Conservation (phyloP, 306 rosid genomes). For the Benincasa hispida region DNA sequence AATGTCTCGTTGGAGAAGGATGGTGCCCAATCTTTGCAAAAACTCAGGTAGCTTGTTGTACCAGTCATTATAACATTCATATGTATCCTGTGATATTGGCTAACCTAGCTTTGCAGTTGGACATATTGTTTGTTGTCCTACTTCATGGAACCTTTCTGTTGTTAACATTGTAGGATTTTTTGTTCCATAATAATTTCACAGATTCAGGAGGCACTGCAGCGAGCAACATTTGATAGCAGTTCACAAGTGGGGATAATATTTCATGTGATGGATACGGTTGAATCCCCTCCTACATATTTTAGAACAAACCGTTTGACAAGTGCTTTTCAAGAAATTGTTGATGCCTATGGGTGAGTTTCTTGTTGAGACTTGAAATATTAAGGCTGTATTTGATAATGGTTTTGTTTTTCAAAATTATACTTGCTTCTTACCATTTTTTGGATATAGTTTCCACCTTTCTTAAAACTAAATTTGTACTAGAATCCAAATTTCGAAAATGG, state of each 20-base stretch:
- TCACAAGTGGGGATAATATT: conserved; percentile 95
- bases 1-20: conserved; percentile 98
- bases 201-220: conserved; percentile 89
- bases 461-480: background rate
- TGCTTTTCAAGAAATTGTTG: conserved; percentile 95
- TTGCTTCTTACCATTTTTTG: background rate
- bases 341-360: conserved; percentile 89
- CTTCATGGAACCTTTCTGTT: conserved; percentile 1
- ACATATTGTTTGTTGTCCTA: background rate
- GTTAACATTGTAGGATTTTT: background rate
- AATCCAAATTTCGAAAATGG: background rate
- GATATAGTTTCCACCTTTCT: background rate
- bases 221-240: conserved; percentile 96
- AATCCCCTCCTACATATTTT: conserved; percentile 94
- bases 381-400: background rate
- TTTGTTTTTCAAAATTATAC: background rate
- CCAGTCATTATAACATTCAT: background rate
- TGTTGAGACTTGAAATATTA: background rate
- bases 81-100: background rate
- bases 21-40: conserved; percentile 95
- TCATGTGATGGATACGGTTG: conserved; percentile 75
- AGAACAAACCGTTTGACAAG: conserved; percentile 84
- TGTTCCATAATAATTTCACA: conserved; percentile 25
- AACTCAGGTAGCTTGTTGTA: conserved; percentile 38
- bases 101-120: background rate